These are phyloP conservation scores for Colletotrichum lindemuthianum DNA, from an alignment of 2,329 filamentous ascomycete genomes.

Conservation along the genomic window DNA sequence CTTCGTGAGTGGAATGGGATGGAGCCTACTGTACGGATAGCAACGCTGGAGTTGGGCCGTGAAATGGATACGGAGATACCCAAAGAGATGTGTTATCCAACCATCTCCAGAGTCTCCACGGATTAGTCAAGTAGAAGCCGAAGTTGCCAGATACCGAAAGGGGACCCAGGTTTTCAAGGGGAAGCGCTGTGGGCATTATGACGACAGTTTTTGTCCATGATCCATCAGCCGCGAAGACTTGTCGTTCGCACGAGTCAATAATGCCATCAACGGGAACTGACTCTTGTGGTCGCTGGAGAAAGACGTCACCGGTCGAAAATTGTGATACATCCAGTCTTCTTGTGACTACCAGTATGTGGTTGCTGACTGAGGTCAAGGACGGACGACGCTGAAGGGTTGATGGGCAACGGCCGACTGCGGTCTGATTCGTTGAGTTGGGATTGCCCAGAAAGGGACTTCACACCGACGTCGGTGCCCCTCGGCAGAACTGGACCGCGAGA, in stretches of 20 bases:
- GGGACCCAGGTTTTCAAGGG: constrained; percentile 9
- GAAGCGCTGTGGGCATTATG: constrained; percentile 35
- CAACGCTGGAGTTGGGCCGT: constrained; percentile 19
- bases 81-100: constrained; percentile 17
- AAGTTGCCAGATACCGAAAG: constrained; percentile 18
- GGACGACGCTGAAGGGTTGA: background rate
- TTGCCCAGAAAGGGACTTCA: background rate
- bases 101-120: constrained; percentile 30
- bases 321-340: constrained; percentile 6
- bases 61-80: constrained; percentile 29
- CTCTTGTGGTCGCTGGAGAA: constrained; percentile 2
- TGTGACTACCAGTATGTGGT: background rate
- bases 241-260: constrained; percentile 33
- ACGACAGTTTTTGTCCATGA: constrained; percentile 28
- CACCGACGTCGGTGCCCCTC: constrained; percentile 25
- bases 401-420: constrained; percentile 8
- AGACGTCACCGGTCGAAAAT: constrained; percentile 22
- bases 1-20: constrained; percentile 28
- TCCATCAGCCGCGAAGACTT: constrained; percentile 14
- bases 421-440: constrained; percentile 27
- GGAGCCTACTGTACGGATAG: constrained; percentile 28
- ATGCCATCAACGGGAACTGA: constrained; percentile 15
- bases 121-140: constrained; percentile 33
- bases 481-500: background rate
- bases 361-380: constrained; percentile 24